phyloP scores from a whole-genome alignment of 2,329 filamentous ascomycete genomes.

The Cladosporium sp. region DNA sequence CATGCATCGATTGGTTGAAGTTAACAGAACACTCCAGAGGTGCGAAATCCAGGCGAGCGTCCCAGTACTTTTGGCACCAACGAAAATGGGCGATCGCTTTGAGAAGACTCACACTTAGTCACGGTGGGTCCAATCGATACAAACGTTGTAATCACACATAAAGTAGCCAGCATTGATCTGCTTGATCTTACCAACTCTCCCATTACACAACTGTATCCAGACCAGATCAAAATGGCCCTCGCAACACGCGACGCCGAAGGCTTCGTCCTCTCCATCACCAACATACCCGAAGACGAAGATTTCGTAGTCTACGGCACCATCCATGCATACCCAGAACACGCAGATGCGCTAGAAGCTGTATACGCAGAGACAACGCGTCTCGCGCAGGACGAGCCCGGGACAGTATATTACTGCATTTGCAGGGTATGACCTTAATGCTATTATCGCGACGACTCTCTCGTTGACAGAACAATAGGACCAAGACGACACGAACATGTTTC shows the following conservation, averaged over 20 bases:
- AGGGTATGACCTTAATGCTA: slow-evolving; percentile 14
- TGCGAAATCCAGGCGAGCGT: no score
- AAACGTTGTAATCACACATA: no score
- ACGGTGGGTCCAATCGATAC: no score
- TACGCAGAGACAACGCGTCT: slow-evolving; percentile 30
- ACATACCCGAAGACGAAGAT: slow-evolving; percentile 1
- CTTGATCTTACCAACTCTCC: no score
- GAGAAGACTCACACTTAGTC: no score
- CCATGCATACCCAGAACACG: slow-evolving; percentile 30
- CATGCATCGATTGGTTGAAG: no score
- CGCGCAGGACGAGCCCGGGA: slow-evolving; percentile 26
- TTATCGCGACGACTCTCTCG: background rate
- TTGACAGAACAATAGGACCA: slow-evolving; percentile 11
- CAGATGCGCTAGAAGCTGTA: slow-evolving; percentile 30
- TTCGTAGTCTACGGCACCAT: slow-evolving; percentile 14
- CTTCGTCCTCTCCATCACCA: background rate
- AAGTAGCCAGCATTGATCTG: no score
- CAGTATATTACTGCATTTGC: slow-evolving; percentile 29
- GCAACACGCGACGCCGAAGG: background rate
- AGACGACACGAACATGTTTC: slow-evolving; percentile 30
- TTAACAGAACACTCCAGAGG: no score
- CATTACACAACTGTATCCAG: no score
- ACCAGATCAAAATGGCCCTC: background rate
- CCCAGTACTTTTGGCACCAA: no score
- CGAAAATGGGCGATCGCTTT: no score